These are phyloP conservation scores for Pistacia integerrima DNA, from an alignment of 345 rosid species.

Conservation along the genomic window DNA sequence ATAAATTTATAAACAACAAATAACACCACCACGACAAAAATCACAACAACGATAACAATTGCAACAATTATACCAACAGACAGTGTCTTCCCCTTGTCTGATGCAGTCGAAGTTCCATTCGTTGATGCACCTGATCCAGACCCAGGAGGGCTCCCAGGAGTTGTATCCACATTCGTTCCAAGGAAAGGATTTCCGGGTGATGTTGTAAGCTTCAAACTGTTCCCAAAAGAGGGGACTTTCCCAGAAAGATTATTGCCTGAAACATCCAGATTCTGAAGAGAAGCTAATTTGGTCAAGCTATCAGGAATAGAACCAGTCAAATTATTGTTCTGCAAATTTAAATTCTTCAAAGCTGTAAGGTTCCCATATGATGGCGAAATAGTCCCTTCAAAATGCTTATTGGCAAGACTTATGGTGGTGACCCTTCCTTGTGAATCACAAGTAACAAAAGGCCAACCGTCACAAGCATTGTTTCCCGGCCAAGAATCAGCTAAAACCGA, in stretches of 20 bases:
- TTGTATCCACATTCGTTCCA: constrained; percentile 9
- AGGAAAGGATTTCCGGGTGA: constrained; percentile 40
- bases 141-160: constrained; percentile 30
- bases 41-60: constrained; percentile 43
- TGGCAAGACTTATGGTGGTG: constrained; percentile 46
- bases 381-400: constrained; percentile 48
- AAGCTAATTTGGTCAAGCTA: constrained; percentile 48
- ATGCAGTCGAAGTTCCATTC: constrained; percentile 24
- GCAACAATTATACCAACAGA: constrained; percentile 49
- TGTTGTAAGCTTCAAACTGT: constrained; percentile 38
- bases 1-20: constrained; percentile 53
- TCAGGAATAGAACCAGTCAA: constrained; percentile 67
- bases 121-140: constrained; percentile 6
- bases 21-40: constrained; percentile 43
- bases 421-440: constrained; percentile 52
- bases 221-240: constrained; percentile 40
- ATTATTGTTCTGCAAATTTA: constrained; percentile 58
- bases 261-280: constrained; percentile 54
- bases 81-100: constrained; percentile 25
- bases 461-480: constrained; percentile 74
- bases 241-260: constrained; percentile 78
- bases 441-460: constrained; percentile 49
- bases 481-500: constrained; percentile 57
- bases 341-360: constrained; percentile 50
- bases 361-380: constrained; percentile 66